Base-by-base conservation (phyloP, 2,329 filamentous ascomycete species). In the Ceratocystis eucalypticola region DNA sequence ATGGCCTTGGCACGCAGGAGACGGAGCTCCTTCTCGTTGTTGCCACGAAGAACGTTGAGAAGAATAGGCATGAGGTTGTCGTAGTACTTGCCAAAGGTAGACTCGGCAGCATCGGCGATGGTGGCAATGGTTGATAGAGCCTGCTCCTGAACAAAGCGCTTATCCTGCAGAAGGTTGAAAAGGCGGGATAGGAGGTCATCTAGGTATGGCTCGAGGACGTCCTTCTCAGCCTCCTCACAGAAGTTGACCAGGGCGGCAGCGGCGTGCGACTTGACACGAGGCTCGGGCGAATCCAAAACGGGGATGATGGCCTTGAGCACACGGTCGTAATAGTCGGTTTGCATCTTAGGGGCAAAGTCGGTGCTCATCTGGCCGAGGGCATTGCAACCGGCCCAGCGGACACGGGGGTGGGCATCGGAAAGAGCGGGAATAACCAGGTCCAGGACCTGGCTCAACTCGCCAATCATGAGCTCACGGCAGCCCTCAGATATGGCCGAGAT, bases 301-400 rank as follows among this genome's bases (percentile, higher is more conserved):
- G 93, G 92, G 65, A 99, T 91, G 66, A 99, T 94, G 70, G 91
- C 91, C 71, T 87, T 90, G 64, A 99, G 82, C 17, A 99, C 89
- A 57, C 87, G 82, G 70, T 89, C 84, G 75, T 96, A 94, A 76
- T 96, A 96, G 72, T 96, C 94, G 71, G 90, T 88, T 76, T 99
- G 94, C 93, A 99, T 97, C 10, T 89, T 95, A 12, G 92, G 92
- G 12, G 95, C 93, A 75, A 99, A 99, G 74, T 99, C 94, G 41
- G 94, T 99, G 78, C 93, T 97, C 94, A 99, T 99, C 76, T 99
- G 94, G 33, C 94, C 94, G n/a, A 99, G 83, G 53, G 94, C 94
- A 74, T 99, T 97, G 80, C 94, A 99, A 44, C 92, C 94, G 64
- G 94, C 94, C 87, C 95, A 99, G 72, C 93, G 88, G 66, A 99